Evolutionary conservation across 306 rosid species (phyloP), one percentile per base, ranked within the genome.

Genomic region (Cucurbita pepo): DNA sequence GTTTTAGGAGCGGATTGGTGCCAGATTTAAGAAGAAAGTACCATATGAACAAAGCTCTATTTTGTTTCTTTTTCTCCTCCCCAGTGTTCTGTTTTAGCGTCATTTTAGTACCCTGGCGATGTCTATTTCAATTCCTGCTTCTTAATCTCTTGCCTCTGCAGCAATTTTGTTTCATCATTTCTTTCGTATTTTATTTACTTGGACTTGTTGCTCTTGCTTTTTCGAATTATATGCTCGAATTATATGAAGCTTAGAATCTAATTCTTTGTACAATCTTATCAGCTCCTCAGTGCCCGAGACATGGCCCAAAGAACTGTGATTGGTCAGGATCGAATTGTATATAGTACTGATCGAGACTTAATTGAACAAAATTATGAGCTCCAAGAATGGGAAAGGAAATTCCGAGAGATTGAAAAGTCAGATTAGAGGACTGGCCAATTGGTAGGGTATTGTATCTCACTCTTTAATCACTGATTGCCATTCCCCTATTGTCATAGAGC

Each of bases 231-330:
- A n/a, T n/a, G n/a, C n/a, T n/a, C n/a, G n/a, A n/a, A n/a, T n/a
- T n/a, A n/a, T n/a, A n/a, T n/a, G n/a, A n/a, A n/a, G n/a, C n/a
- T n/a, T 16, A 5, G 63, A 50, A 34, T 62, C 78, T 75, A 63
- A 75, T 50, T 61, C 60, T 69, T 72, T 59, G 10, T 50, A 13
- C 43, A 48, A 51, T 34, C 19, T 52, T 41, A 36, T 64, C 91
- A 94, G 99, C 91, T 94, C 78, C 84, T 89, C 82, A 91, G 87
- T 80, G 99, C 97, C 1, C 91, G 91, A 66, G 88, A 94, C 82
- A 89, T 91, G 97, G 96, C 99, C 63, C 95, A 91, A 76, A 91
- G 75, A 82, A 91, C 83, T 44, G 83, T 94, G 51, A 91, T 94
- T 50, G 61, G 75, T 57, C 83, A 86, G 85, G 97, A 89, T 83